A percentile compares a stretch with the other conserved stretches of the same genome.
phyloP scores from a whole-genome alignment of 1,139 yeast species.

The Debaryomyces sp. region DNA sequence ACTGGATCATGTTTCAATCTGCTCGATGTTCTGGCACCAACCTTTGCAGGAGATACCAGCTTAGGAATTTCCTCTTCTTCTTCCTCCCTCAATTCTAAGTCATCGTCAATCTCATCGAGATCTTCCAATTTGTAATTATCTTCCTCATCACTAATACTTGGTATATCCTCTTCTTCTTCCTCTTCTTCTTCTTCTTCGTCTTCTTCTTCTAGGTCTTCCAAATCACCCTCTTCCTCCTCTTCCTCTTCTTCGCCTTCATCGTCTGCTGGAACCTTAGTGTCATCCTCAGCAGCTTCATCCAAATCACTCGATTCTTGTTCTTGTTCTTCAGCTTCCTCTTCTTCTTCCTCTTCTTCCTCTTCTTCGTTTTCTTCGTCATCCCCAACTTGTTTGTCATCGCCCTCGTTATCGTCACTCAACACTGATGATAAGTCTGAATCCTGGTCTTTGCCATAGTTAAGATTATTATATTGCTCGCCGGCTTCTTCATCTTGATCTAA shows the following conservation, averaged over 20 bases:
- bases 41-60: slow-evolving; percentile 8
- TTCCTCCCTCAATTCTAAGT: slow-evolving; percentile 38
- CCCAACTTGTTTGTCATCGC: slow-evolving; percentile 8
- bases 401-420: slow-evolving; percentile 13
- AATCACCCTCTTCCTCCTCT: slow-evolving; percentile 20
- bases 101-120: slow-evolving; percentile 46
- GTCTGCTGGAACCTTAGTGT: slow-evolving; percentile 7
- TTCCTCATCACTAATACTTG: slow-evolving; percentile 32
- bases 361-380: slow-evolving; percentile 14
- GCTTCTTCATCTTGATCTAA: slow-evolving; percentile 18
- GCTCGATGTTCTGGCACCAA: slow-evolving; percentile 3
- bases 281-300: slow-evolving; percentile 7
- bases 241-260: slow-evolving; percentile 16
- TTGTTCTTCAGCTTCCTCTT: slow-evolving; percentile 14
- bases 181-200: slow-evolving; percentile 25
- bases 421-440: slow-evolving; percentile 12
- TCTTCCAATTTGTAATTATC: slow-evolving; percentile 40
- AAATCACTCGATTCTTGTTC: slow-evolving; percentile 7
- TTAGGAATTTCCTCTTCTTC: slow-evolving; percentile 25
- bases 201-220: slow-evolving; percentile 25
- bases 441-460: slow-evolving; percentile 7
- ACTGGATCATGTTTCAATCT: slow-evolving; percentile 10
- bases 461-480: slow-evolving; percentile 19
- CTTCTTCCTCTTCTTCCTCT: slow-evolving; percentile 17
- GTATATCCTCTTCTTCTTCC: slow-evolving; percentile 29